Percentiles rank a stretch among this genome's conserved stretches.
Evolutionary conservation across 2,329 filamentous ascomycete species (phyloP).

Genomic region (Verticillium nonalfalfae): DNA sequence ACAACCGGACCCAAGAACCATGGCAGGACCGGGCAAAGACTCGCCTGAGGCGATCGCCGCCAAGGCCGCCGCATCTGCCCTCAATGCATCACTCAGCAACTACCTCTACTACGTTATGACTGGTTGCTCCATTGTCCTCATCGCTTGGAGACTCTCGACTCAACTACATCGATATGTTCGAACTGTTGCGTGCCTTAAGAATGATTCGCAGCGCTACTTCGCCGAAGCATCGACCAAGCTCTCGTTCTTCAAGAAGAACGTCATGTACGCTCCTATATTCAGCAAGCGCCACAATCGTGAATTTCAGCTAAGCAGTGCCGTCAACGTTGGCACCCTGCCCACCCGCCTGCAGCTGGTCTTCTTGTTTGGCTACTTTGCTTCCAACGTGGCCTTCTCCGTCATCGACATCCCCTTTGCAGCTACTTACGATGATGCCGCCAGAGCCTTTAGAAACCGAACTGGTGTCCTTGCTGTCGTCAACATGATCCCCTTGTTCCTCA

Average conservation of each 20-base stretch:
- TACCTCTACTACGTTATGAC: slow-evolving; percentile 61
- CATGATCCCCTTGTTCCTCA: slow-evolving; percentile 69
- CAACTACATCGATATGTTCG: slow-evolving; percentile 62
- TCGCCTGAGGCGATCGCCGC: neutral
- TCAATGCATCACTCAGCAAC: slow-evolving; percentile 50
- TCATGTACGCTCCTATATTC: slow-evolving; percentile 59
- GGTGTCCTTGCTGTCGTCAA: slow-evolving; percentile 68
- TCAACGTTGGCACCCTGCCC: slow-evolving; percentile 59
- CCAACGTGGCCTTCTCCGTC: slow-evolving; percentile 73
- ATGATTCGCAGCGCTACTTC: slow-evolving; percentile 77
- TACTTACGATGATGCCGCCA: slow-evolving; percentile 33
- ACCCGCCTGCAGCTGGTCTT: slow-evolving; percentile 57
- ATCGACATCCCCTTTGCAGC: slow-evolving; percentile 55
- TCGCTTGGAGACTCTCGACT: slow-evolving; percentile 60
- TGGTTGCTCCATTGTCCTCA: slow-evolving; percentile 53
- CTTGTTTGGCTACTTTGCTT: slow-evolving; percentile 50
- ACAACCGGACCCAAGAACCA: neutral
- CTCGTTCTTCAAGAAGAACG: slow-evolving; percentile 60
- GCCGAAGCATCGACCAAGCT: slow-evolving; percentile 45
- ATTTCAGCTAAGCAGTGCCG: slow-evolving; percentile 52
- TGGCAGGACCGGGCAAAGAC: neutral
- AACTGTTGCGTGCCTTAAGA: slow-evolving; percentile 68
- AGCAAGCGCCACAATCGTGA: slow-evolving; percentile 63
- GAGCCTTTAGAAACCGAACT: slow-evolving; percentile 58
- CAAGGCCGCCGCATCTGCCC: slow-evolving; percentile 17